These are phyloP conservation scores for Zalerion maritima DNA, from an alignment of 495 filamentous ascomycete species.

Conservation along the genomic window DNA sequence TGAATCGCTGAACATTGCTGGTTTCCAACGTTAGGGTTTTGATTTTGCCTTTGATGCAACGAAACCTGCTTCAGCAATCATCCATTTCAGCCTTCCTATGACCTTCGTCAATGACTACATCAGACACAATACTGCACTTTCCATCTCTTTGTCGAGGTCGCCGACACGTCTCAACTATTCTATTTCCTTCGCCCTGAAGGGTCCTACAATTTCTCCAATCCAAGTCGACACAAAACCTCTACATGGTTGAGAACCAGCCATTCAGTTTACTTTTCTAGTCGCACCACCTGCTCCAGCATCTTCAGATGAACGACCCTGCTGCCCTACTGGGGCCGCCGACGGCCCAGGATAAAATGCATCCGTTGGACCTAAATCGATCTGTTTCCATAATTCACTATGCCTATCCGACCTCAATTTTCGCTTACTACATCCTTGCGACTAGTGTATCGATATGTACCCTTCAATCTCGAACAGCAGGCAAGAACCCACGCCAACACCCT, in stretches of 20 bases:
- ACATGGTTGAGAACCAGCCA: background rate
- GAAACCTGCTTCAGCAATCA: no score
- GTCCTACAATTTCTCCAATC: background rate
- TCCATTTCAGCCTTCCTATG: no score
- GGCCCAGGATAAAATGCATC: constrained; percentile 1
- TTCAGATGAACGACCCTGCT: constrained; percentile 2
- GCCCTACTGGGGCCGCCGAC: background rate
- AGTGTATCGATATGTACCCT: constrained; percentile 39
- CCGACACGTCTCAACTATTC: no score
- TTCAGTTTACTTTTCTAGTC: constrained; percentile 1
- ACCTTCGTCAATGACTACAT: no score
- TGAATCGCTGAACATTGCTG: no score
- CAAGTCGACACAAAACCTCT: background rate
- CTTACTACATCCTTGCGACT: constrained; percentile 39
- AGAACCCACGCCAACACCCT: constrained; percentile 20
- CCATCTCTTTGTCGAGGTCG: no score
- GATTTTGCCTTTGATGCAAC: no score
- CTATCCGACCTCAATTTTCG: constrained; percentile 38
- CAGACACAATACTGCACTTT: no score
- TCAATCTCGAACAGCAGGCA: constrained; percentile 26
- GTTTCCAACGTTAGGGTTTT: no score
- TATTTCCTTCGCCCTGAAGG: no score
- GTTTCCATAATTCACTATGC: constrained; percentile 33
- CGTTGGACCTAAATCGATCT: constrained; percentile 6
- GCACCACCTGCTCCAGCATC: constrained; percentile 3